Conservation (phyloP, 768 basidiomycete species). For the Panus rudis region DNA sequence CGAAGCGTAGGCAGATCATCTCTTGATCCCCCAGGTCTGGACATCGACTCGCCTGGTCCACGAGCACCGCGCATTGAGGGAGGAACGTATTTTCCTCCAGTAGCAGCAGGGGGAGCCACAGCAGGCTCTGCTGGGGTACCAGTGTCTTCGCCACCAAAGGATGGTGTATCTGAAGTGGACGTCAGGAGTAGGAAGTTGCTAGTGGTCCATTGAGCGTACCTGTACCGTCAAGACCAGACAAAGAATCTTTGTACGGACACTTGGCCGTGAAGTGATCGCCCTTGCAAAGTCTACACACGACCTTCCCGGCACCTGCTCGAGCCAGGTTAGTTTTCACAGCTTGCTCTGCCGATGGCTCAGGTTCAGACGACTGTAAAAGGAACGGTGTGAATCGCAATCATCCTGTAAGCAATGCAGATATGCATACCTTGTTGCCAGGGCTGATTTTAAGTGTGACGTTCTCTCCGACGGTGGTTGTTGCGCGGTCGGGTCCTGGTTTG, state of each 20-base stretch:
- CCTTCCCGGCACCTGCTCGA: slow-evolving; percentile 78
- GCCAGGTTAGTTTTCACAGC: slow-evolving; percentile 57
- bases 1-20: slow-evolving; percentile 96
- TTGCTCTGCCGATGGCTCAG: slow-evolving; percentile 60
- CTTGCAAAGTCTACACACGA: slow-evolving; percentile 89
- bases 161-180: slow-evolving; percentile 29
- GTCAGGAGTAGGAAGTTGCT: slow-evolving; percentile 1
- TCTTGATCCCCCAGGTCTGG: slow-evolving; percentile 47
- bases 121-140: slow-evolving; percentile 28
- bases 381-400: slow-evolving; percentile 1
- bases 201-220: slow-evolving; percentile 29
- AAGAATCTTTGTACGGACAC: slow-evolving; percentile 95
- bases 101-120: slow-evolving; percentile 26
- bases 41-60: slow-evolving; percentile 75
- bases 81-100: slow-evolving; percentile 84
- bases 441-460: slow-evolving; percentile 56
- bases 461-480: slow-evolving; percentile 90
- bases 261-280: slow-evolving; percentile 97
- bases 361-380: slow-evolving; percentile 47
- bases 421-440: slow-evolving; percentile 49
- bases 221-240: slow-evolving; percentile 62
- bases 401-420: slow-evolving; percentile 12
- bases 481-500: slow-evolving; percentile 81
- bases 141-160: slow-evolving; percentile 28
- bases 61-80: slow-evolving; percentile 81